A percentile compares a stretch with the other conserved stretches of the same genome.
Conservation (phyloP, 768 basidiomycete genomes). For the Tephrocybe sp. region DNA sequence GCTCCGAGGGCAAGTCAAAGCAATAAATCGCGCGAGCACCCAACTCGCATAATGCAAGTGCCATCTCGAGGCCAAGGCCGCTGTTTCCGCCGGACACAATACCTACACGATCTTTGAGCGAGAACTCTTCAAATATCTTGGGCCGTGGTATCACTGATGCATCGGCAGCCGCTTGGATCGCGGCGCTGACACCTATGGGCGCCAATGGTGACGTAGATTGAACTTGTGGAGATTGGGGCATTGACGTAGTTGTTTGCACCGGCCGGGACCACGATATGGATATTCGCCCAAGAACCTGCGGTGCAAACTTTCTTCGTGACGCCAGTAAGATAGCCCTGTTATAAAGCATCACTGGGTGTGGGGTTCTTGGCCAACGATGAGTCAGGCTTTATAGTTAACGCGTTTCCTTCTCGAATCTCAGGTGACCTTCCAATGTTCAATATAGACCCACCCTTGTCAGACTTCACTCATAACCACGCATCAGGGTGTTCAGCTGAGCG, state of each 20-base stretch:
- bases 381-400: too few species aligned
- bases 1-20: slow-evolving; percentile 55
- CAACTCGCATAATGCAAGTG: slow-evolving; percentile 67
- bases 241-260: not conserved
- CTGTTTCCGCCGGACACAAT: slow-evolving; percentile 63
- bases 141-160: slow-evolving; percentile 33
- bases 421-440: too few species aligned
- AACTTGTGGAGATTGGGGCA: slow-evolving; percentile 13
- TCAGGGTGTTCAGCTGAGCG: too few species aligned
- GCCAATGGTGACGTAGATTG: slow-evolving; percentile 57
- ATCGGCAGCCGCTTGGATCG: slow-evolving; percentile 40
- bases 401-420: too few species aligned
- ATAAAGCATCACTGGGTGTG: too few species aligned
- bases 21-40: slow-evolving; percentile 70
- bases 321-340: too few species aligned
- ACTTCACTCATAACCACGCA: too few species aligned
- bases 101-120: slow-evolving; percentile 53
- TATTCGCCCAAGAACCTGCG: too few species aligned
- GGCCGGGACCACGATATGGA: not conserved
- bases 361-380: too few species aligned
- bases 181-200: slow-evolving; percentile 62
- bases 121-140: slow-evolving; percentile 61
- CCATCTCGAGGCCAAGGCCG: slow-evolving; percentile 80
- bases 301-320: too few species aligned
- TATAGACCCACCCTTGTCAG: not conserved